These are phyloP conservation scores for Cicer judaicum DNA, from an alignment of 306 rosid genomes.

Conservation along the genomic window DNA sequence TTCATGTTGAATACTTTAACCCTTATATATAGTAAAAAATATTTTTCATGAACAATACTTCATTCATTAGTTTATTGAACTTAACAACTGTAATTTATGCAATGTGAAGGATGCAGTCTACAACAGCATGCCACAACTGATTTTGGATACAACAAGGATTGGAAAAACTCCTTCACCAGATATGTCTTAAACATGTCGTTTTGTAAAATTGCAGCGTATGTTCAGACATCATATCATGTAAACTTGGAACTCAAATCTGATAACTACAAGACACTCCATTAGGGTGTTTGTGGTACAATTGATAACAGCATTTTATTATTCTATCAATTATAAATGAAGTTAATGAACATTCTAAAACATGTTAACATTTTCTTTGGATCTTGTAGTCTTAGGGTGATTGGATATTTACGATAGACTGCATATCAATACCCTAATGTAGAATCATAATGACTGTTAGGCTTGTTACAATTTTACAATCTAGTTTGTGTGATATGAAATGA, in stretches of 20 bases:
- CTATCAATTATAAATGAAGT: slow-evolving; percentile 34
- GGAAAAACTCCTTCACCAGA: slow-evolving; percentile 54
- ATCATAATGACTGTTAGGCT: too few species aligned
- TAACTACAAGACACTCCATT: slow-evolving; percentile 28
- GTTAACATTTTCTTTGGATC: background rate
- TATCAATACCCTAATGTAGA: background rate
- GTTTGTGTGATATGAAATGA: too few species aligned
- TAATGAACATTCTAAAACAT: slow-evolving; percentile 36
- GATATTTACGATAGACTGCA: background rate
- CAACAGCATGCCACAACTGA: slow-evolving; percentile 48
- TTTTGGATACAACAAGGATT: slow-evolving; percentile 50
- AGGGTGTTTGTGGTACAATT: slow-evolving; percentile 41
- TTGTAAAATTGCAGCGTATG: slow-evolving; percentile 36
- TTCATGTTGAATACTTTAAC: slow-evolving; percentile 46
- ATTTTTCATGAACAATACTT: slow-evolving; percentile 21
- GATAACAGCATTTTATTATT: slow-evolving; percentile 37
- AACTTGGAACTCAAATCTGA: slow-evolving; percentile 44
- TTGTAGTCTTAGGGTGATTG: background rate
- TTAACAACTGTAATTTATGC: slow-evolving; percentile 42
- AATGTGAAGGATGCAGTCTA: slow-evolving; percentile 52
- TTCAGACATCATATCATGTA: slow-evolving; percentile 41
- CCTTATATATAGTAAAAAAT: slow-evolving; percentile 52
- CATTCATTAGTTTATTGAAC: slow-evolving; percentile 1
- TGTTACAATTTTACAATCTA: too few species aligned
- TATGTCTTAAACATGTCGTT: slow-evolving; percentile 42